phyloP scores from a whole-genome alignment of 257 asterid genomes.

The Ehretia macrophylla region DNA sequence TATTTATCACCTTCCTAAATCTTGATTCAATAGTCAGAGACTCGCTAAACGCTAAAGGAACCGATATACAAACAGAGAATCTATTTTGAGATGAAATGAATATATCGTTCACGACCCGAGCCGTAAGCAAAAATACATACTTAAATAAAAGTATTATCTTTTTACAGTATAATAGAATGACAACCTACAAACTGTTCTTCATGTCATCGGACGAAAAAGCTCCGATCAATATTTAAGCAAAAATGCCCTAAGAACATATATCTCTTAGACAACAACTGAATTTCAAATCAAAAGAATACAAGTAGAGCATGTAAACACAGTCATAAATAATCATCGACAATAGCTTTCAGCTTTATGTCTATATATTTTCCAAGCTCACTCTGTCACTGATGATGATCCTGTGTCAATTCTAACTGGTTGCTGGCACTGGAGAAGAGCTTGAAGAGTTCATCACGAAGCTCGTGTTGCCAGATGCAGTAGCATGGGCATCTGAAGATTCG shows the following conservation, averaged over 20 bases:
- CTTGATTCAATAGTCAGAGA: too few relatives aligned
- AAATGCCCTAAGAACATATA: neutral
- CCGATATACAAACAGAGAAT: too few relatives aligned
- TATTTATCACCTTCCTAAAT: too few relatives aligned
- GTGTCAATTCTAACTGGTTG: slow-evolving; percentile 24
- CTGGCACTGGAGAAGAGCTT: slow-evolving; percentile 40
- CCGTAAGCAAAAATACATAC: too few relatives aligned
- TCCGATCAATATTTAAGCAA: too few relatives aligned
- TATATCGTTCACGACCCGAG: too few relatives aligned
- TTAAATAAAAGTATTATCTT: neutral
- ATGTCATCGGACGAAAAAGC: too few relatives aligned
- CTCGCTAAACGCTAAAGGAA: too few relatives aligned
- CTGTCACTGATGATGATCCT: slow-evolving; percentile 6
- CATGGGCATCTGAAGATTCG: slow-evolving; percentile 37
- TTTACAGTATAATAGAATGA: neutral
- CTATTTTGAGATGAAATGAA: too few relatives aligned
- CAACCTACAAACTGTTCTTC: neutral
- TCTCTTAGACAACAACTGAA: neutral
- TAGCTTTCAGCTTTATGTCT: slow-evolving; percentile 4
- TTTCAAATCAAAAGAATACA: neutral
- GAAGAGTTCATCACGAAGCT: slow-evolving; percentile 45
- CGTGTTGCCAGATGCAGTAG: slow-evolving; percentile 31
- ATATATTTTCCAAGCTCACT: slow-evolving; percentile 19
- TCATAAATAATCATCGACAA: neutral
- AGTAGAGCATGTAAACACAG: too few relatives aligned